A percentile compares a stretch with the other conserved stretches of the same genome.
These are phyloP conservation scores for Carex parvula DNA, from an alignment of 176 grass and related monocot genomes.

Conservation along the genomic window DNA sequence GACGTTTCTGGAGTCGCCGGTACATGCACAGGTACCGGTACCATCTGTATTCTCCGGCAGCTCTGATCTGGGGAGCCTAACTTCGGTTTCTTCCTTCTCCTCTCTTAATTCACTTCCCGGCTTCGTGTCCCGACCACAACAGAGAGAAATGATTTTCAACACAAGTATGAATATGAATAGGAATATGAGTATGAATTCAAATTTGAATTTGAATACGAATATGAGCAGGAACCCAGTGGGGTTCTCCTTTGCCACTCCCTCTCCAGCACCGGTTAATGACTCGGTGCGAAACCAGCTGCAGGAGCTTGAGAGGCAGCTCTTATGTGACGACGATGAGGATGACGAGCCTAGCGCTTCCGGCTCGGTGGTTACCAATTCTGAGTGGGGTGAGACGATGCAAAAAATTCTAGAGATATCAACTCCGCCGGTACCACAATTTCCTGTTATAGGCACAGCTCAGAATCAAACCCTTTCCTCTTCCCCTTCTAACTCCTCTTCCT, in stretches of 20 bases:
- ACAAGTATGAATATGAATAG: constrained; percentile 31
- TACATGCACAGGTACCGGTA: background rate
- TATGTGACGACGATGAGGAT: constrained; percentile 56
- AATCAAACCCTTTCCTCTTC: constrained; percentile 35
- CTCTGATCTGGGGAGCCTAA: constrained; percentile 38
- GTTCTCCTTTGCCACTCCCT: background rate
- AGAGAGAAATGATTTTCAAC: constrained; percentile 23
- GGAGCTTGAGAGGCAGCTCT: constrained; percentile 86
- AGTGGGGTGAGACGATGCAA: constrained; percentile 81
- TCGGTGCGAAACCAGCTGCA: constrained; percentile 43
- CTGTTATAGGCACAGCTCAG: constrained; percentile 21
- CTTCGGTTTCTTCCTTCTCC: constrained; percentile 43
- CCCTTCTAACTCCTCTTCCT: constrained; percentile 71
- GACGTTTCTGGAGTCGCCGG: constrained; percentile 14
- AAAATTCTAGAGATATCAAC: constrained; percentile 33
- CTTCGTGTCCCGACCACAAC: constrained; percentile 32
- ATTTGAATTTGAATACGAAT: background rate
- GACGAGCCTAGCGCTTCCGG: constrained; percentile 49
- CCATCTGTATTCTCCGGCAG: constrained; percentile 25
- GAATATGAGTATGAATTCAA: constrained; percentile 7
- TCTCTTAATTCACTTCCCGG: constrained; percentile 52
- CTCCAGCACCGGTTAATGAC: constrained; percentile 4
- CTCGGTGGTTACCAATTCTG: constrained; percentile 64
- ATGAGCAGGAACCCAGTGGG: constrained; percentile 26
- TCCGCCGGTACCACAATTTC: constrained; percentile 17